phyloP scores from a whole-genome alignment of 129 eudicot species.

The Artemisia argyi region DNA sequence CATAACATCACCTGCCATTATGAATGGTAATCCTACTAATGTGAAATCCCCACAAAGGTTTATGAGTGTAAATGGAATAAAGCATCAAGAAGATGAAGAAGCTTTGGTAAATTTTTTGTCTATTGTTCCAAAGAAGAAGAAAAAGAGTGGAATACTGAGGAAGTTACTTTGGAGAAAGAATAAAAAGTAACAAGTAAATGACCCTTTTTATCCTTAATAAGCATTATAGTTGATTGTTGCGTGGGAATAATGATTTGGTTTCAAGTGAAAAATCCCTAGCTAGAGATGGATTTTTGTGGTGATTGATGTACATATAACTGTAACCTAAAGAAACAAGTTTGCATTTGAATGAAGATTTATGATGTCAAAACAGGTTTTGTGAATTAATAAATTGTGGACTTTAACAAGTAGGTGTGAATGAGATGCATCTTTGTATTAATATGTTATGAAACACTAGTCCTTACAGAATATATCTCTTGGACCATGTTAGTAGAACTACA shows the following conservation, averaged over 20 bases:
- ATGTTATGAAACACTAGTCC: no score
- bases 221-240: slow-evolving; percentile 16
- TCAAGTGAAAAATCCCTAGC: slow-evolving; percentile 16
- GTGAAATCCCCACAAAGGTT: slow-evolving; percentile 31
- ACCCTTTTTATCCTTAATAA: slow-evolving; percentile 2
- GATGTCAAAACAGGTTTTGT: no score
- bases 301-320: slow-evolving; percentile 26
- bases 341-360: slow-evolving; percentile 4
- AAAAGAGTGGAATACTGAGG: slow-evolving; percentile 42
- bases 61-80: slow-evolving; percentile 32
- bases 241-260: slow-evolving; percentile 27
- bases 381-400: no score
- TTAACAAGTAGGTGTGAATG: no score
- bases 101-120: slow-evolving; percentile 48
- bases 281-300: slow-evolving; percentile 29
- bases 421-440: no score
- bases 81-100: slow-evolving; percentile 41
- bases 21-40: slow-evolving; percentile 27
- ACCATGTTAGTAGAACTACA: no score
- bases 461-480: no score
- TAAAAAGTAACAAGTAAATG: slow-evolving; percentile 49
- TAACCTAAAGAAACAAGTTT: slow-evolving; percentile 31
- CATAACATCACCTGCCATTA: slow-evolving; percentile 23
- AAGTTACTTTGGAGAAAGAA: slow-evolving; percentile 56
- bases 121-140: slow-evolving; percentile 62